Evolutionary conservation across 2,329 filamentous ascomycete genomes (phyloP).

Genomic region (Paramyrothecium roridum): DNA sequence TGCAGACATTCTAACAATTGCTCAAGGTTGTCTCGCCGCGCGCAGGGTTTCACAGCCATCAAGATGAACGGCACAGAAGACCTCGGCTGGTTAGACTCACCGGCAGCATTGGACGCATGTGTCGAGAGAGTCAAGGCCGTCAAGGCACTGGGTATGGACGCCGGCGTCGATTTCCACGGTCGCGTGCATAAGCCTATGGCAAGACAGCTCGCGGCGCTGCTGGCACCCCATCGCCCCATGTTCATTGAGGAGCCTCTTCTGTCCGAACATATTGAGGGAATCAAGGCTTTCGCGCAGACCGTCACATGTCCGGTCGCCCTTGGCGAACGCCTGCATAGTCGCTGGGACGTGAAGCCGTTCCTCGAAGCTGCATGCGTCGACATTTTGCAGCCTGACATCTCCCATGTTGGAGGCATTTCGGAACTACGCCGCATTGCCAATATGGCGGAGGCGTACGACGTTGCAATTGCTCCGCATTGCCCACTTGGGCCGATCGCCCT

Average conservation of each 20-base stretch:
- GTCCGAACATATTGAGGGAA: conserved; percentile 63
- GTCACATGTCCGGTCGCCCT: conserved; percentile 63
- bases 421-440: conserved; percentile 67
- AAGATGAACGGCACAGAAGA: conserved; percentile 83
- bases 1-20: background rate
- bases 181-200: conserved; percentile 78
- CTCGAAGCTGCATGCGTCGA: conserved; percentile 67
- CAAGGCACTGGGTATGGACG: conserved; percentile 67
- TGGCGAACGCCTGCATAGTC: conserved; percentile 67
- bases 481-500: conserved; percentile 71
- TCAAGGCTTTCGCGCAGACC: conserved; percentile 36
- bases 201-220: conserved; percentile 65
- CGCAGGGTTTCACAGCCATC: conserved; percentile 62
- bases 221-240: conserved; percentile 67
- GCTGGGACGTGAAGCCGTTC: conserved; percentile 73
- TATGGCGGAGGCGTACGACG: conserved; percentile 72
- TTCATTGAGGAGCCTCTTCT: conserved; percentile 75
- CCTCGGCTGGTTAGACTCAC: conserved; percentile 73
- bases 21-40: conserved; percentile 49
- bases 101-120: conserved; percentile 56
- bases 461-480: conserved; percentile 71
- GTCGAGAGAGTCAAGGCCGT: conserved; percentile 68
- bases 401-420: conserved; percentile 69
- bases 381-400: conserved; percentile 70
- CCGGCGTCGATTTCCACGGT: conserved; percentile 75